Percentiles rank a stretch among this genome's conserved stretches.
These are phyloP conservation scores for Ophiosphaerella herpotricha DNA, from an alignment of 2,329 filamentous ascomycete species.

Conservation along the genomic window DNA sequence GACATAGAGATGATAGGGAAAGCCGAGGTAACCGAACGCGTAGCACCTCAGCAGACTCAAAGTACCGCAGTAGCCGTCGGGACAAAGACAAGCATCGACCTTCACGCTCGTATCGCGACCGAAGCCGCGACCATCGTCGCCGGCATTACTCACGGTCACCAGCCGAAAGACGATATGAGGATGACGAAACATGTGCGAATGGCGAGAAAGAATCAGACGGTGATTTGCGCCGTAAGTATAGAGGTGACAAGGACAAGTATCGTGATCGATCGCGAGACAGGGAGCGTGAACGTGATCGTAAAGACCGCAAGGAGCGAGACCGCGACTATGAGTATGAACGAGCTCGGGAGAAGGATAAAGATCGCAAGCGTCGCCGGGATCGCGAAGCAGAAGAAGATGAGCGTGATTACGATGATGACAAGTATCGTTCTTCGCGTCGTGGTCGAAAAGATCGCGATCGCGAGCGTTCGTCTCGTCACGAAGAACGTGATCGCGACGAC, in stretches of 20 bases:
- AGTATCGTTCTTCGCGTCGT: conserved; percentile 48
- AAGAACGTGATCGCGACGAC: conserved; percentile 37
- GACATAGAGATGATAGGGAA: conserved; percentile 55
- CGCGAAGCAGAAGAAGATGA: conserved; percentile 46
- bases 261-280: conserved; percentile 37
- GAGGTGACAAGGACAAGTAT: conserved; percentile 43
- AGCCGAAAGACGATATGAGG: conserved; percentile 34
- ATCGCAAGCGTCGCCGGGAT: conserved; percentile 58
- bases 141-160: conserved; percentile 51
- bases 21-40: conserved; percentile 60
- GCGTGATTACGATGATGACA: conserved; percentile 45
- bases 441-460: conserved; percentile 51
- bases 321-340: conserved; percentile 49
- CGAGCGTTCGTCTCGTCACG: conserved; percentile 23
- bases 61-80: conserved; percentile 64
- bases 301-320: conserved; percentile 58
- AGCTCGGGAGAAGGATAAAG: conserved; percentile 42
- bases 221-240: conserved; percentile 44
- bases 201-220: conserved; percentile 33
- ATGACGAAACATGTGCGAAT: conserved; percentile 36
- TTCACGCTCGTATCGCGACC: conserved; percentile 53
- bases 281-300: conserved; percentile 40
- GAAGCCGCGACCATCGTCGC: conserved; percentile 51
- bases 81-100: conserved; percentile 51
- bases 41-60: conserved; percentile 66